Percentiles rank a stretch among this genome's conserved stretches.
phyloP scores from a whole-genome alignment of 495 filamentous ascomycete genomes.

The Neurospora sp. region DNA sequence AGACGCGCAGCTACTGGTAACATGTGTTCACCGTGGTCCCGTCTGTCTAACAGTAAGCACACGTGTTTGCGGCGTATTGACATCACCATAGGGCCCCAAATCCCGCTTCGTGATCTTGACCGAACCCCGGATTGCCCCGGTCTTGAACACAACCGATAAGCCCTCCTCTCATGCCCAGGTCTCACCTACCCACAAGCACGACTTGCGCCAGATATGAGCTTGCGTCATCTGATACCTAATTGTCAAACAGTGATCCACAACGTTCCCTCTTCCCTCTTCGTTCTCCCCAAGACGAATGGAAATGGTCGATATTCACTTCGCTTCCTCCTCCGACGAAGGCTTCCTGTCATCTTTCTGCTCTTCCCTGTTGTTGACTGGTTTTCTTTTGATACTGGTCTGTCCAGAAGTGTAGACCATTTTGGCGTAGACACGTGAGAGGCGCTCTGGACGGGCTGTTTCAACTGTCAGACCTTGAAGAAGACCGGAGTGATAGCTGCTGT shows the following conservation, averaged over 20 bases:
- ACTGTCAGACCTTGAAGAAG: neutral
- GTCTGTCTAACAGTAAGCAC: neutral
- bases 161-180: neutral
- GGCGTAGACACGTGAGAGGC: constrained; percentile 8
- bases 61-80: neutral
- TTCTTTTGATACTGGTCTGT: neutral
- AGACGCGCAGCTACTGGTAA: neutral
- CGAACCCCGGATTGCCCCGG: neutral
- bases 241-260: neutral
- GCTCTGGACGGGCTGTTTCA: constrained; percentile 4
- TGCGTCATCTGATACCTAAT: neutral
- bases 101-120: neutral
- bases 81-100: neutral
- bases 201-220: neutral
- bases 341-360: neutral
- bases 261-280: neutral
- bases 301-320: neutral
- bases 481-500: neutral
- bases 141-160: neutral
- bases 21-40: neutral
- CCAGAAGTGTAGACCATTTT: constrained; percentile 5
- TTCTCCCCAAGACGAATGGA: neutral
- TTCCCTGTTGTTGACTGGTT: neutral
- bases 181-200: neutral
- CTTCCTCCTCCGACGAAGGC: neutral